Conservation (phyloP, 208 protist genomes). For the Polymyxa betae region DNA sequence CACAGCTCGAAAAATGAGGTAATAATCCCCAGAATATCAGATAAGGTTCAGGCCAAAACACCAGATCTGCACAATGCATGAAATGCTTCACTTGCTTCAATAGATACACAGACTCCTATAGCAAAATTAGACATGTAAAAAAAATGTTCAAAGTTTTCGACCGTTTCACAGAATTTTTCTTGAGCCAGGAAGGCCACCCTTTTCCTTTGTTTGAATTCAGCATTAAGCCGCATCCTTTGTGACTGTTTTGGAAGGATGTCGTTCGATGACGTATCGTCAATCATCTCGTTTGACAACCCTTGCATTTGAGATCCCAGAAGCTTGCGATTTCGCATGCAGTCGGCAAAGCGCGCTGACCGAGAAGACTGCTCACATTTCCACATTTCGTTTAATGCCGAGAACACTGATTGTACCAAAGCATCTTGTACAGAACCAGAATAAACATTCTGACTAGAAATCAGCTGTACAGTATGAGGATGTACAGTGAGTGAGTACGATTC, state of each 20-base stretch:
- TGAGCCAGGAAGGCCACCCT: not conserved
- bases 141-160: not conserved
- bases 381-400: slow-evolving; percentile 26
- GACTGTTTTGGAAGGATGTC: not conserved
- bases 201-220: not conserved
- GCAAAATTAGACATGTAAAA: not conserved
- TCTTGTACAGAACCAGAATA: not conserved
- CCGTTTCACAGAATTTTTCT: not conserved
- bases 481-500: not conserved
- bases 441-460: not conserved
- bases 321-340: not conserved
- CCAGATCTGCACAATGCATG: not conserved
- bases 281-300: not conserved
- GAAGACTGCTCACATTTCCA: not conserved
- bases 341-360: not conserved
- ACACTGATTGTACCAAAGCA: not conserved
- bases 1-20: slow-evolving; percentile 8
- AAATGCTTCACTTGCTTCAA: not conserved
- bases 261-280: not conserved
- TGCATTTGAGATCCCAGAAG: not conserved
- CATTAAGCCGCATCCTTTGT: not conserved
- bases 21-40: slow-evolving; percentile 21
- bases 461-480: slow-evolving; percentile 6
- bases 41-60: not conserved
- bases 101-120: not conserved